phyloP scores from a whole-genome alignment of 2,329 filamentous ascomycete species.

The Xylogone sp. region DNA sequence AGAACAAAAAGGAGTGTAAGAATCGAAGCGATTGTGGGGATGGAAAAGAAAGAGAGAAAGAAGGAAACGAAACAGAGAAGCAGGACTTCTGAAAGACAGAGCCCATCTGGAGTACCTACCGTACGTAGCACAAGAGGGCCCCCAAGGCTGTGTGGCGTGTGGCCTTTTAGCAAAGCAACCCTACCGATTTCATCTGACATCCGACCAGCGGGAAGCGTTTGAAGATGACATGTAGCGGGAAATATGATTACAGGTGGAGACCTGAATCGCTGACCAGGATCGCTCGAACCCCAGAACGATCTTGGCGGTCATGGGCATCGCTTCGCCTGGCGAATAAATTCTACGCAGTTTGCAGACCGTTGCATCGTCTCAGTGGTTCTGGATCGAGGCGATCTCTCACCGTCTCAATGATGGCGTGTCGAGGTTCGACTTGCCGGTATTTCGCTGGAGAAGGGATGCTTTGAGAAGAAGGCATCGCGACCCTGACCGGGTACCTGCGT shows the following conservation, averaged over 20 bases:
- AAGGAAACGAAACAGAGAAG: not conserved
- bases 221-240: not conserved
- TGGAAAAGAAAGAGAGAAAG: not conserved
- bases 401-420: not conserved
- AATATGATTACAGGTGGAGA: not conserved
- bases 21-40: slow-evolving; percentile 6
- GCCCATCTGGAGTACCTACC: too few species aligned
- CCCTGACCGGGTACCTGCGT: not conserved
- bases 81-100: not conserved
- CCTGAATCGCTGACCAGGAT: not conserved
- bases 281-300: not conserved
- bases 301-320: not conserved
- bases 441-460: not conserved
- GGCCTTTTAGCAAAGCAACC: not conserved
- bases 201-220: not conserved
- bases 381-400: not conserved
- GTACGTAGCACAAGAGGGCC: not conserved
- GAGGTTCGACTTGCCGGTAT: not conserved
- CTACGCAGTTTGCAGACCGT: not conserved
- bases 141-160: not conserved
- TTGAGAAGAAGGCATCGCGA: not conserved
- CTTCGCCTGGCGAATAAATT: not conserved
- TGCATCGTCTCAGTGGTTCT: not conserved
- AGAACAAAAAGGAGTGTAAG: slow-evolving; percentile 12
- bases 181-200: not conserved